A percentile compares a stretch with the other conserved stretches of the same genome.
These are phyloP conservation scores for Gossypium turneri DNA, from an alignment of 345 rosid genomes.

Conservation along the genomic window DNA sequence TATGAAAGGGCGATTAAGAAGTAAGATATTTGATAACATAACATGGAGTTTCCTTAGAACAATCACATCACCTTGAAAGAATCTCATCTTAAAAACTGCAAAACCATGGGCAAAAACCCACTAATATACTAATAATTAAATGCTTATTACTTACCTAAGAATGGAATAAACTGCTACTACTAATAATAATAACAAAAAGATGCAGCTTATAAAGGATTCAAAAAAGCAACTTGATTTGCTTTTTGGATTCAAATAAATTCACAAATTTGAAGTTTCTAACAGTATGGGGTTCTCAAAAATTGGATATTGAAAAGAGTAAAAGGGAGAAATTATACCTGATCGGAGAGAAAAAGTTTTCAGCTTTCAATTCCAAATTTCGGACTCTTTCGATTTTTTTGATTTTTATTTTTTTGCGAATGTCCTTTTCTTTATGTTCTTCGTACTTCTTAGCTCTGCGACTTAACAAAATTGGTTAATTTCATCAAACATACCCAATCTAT, in stretches of 20 bases:
- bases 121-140: background rate
- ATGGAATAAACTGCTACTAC: background rate
- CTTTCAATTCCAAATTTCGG: background rate
- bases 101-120: constrained; percentile 4
- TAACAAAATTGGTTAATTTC: too few relatives aligned
- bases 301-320: background rate
- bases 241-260: background rate
- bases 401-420: too few relatives aligned
- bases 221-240: background rate
- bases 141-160: background rate
- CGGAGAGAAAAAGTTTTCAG: background rate
- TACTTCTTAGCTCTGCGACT: too few relatives aligned
- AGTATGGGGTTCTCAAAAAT: too few relatives aligned
- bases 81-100: background rate
- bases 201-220: background rate
- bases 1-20: background rate
- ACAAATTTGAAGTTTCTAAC: background rate
- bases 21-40: too few relatives aligned
- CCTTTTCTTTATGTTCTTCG: too few relatives aligned
- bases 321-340: background rate
- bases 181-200: background rate
- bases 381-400: too few relatives aligned
- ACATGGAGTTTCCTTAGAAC: too few relatives aligned
- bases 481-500: too few relatives aligned
- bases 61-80: background rate